Conservation (phyloP, 176 grass and related monocot species). For the Ensete ventricosum region DNA sequence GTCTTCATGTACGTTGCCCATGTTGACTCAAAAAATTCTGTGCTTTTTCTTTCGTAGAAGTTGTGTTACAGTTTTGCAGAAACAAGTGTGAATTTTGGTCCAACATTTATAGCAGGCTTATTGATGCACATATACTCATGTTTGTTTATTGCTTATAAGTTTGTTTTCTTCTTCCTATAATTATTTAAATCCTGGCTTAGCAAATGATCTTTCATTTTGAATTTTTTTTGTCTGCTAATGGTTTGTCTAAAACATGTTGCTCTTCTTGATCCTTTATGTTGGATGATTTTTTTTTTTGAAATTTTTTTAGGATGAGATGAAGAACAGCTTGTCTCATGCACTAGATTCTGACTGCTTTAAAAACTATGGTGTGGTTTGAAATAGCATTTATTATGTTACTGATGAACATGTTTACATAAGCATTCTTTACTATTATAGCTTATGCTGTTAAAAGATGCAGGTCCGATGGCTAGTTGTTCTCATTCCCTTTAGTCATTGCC, state of each 20-base stretch:
- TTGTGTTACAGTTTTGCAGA: background rate
- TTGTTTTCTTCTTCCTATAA: too few species aligned
- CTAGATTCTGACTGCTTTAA: background rate
- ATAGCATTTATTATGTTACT: background rate
- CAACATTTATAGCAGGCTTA: background rate
- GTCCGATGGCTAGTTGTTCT: background rate
- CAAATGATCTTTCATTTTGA: too few species aligned
- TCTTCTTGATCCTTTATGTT: too few species aligned
- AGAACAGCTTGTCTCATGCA: background rate
- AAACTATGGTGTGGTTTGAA: background rate
- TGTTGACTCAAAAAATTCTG: background rate
- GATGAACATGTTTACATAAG: background rate
- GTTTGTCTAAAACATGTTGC: too few species aligned
- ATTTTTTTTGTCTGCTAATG: too few species aligned
- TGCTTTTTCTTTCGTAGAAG: conserved; percentile 9
- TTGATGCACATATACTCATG: background rate
- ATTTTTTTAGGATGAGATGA: too few species aligned
- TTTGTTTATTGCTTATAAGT: background rate
- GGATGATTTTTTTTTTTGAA: too few species aligned
- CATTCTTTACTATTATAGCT: background rate
- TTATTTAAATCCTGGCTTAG: too few species aligned
- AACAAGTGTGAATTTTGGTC: conserved; percentile 1
- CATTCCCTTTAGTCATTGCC: background rate
- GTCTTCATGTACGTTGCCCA: conserved; percentile 61
- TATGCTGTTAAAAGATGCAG: background rate